phyloP scores from a whole-genome alignment of 768 basidiomycete genomes.

The Rhodotorula paludigena region DNA sequence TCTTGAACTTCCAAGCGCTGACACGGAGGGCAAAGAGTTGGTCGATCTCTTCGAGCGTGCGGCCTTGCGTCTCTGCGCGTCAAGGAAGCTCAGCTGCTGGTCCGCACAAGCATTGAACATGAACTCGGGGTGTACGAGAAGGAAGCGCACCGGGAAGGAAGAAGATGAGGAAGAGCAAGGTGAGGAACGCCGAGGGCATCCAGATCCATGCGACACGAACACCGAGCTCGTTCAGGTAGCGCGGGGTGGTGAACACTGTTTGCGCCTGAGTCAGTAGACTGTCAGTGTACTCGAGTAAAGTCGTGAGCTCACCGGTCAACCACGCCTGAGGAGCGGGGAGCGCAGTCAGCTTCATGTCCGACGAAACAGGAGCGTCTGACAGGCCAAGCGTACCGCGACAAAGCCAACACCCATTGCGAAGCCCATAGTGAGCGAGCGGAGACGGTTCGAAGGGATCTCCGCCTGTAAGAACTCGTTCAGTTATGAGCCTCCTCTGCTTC shows the following conservation, averaged over 20 bases:
- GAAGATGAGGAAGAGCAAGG: slow-evolving; percentile 3
- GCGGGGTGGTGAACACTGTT: background rate
- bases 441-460: slow-evolving; percentile 32
- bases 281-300: too few species aligned
- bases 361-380: slow-evolving; percentile 21
- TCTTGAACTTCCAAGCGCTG: background rate
- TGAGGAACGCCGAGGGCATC: background rate
- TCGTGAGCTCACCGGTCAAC: too few species aligned
- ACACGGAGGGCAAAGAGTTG: background rate
- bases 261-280: too few species aligned
- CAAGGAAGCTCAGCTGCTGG: too few species aligned
- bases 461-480: background rate
- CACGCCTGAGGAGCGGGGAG: too few species aligned
- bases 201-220: slow-evolving; percentile 5
- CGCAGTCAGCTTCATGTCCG: too few species aligned
- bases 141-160: background rate
- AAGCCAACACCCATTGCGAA: slow-evolving; percentile 36
- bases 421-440: slow-evolving; percentile 32
- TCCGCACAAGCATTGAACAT: too few species aligned
- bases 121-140: too few species aligned
- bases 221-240: slow-evolving; percentile 1
- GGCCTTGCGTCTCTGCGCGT: slow-evolving; percentile 2
- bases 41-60: slow-evolving; percentile 10
- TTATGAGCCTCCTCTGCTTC: background rate
- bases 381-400: slow-evolving; percentile 32